Evolutionary conservation across 2,329 filamentous ascomycete genomes (phyloP).

Genomic region (Colletotrichum phormii): DNA sequence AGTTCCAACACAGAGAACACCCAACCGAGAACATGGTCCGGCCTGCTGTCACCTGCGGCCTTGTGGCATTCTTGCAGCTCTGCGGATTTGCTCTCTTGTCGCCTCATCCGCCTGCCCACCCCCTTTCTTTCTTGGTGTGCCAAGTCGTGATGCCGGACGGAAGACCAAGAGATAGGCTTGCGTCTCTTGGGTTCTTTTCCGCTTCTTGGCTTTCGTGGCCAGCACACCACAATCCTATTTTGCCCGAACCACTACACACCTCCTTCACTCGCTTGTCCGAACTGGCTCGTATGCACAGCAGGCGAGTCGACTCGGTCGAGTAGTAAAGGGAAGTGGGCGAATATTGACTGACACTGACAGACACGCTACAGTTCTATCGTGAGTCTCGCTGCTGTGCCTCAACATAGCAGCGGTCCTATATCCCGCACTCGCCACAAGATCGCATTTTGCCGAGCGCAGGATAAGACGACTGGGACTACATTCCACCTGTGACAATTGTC

Average conservation of each 20-base stretch:
- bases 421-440: background rate
- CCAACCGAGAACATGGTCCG: background rate
- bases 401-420: background rate
- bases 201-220: constrained; percentile 28
- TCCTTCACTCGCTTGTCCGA: background rate
- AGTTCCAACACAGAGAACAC: background rate
- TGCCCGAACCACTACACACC: background rate
- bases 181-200: constrained; percentile 29
- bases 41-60: background rate
- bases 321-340: background rate
- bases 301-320: background rate
- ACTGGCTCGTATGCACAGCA: background rate
- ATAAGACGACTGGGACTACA: background rate
- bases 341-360: background rate
- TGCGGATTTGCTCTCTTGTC: constrained; percentile 17
- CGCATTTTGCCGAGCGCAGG: constrained; percentile 2
- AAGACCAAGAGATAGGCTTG: constrained; percentile 26
- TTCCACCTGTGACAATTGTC: background rate
- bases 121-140: background rate
- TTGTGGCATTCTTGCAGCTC: background rate
- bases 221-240: constrained; percentile 25
- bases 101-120: constrained; percentile 18
- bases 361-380: background rate
- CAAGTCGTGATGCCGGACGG: constrained; percentile 1
- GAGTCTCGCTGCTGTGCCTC: constrained; percentile 3